Conservation (phyloP, 2,329 filamentous ascomycete species). For the Chrysosporium keratinophilum region DNA sequence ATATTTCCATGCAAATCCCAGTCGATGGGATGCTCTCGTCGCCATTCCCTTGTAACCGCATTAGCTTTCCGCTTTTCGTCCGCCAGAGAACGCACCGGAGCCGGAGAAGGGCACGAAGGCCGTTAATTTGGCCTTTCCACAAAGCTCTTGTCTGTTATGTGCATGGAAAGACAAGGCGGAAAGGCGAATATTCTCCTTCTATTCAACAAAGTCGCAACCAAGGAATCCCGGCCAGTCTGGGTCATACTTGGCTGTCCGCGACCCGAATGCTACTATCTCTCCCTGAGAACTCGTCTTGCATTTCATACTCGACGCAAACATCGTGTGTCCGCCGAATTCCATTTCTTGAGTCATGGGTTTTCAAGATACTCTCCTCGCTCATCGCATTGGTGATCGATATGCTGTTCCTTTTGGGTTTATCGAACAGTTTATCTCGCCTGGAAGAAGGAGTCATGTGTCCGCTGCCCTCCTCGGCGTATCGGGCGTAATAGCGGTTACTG, state of each 20-base stretch:
- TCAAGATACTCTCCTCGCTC: constrained; percentile 2
- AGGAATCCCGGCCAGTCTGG: background rate
- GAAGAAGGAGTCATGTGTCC: background rate
- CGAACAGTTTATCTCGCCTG: background rate
- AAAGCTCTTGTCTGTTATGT: too few species aligned
- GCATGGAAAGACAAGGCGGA: too few species aligned
- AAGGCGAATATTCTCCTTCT: too few species aligned
- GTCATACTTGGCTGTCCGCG: background rate
- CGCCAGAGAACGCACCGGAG: too few species aligned
- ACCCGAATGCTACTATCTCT: background rate
- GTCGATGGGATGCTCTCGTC: too few species aligned
- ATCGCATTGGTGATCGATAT: background rate
- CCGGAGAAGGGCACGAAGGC: too few species aligned
- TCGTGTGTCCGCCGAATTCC: background rate
- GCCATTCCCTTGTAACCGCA: too few species aligned
- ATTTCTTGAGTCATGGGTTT: background rate
- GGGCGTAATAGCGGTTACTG: background rate
- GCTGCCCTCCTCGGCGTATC: background rate
- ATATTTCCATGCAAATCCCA: too few species aligned
- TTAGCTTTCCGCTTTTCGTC: too few species aligned
- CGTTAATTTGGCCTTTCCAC: too few species aligned
- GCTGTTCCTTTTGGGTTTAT: background rate
- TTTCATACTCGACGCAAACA: background rate
- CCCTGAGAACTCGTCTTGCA: background rate
- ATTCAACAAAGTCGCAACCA: too few species aligned